Evolutionary conservation across 768 basidiomycete species (phyloP).

Genomic region (Clitopilus hobsonii): DNA sequence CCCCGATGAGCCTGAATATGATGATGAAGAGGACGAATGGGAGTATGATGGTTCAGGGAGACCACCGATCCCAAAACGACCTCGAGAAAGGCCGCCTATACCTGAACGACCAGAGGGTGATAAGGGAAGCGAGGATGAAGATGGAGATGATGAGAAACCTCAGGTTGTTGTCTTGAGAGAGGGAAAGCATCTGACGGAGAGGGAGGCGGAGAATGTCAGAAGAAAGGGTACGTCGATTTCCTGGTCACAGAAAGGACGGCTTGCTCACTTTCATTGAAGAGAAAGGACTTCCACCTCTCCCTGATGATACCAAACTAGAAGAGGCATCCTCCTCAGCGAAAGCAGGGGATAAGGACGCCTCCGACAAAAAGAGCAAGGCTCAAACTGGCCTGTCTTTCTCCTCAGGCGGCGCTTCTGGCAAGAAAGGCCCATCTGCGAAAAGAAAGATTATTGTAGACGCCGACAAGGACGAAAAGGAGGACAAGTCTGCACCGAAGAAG

Average conservation of each 20-base stretch:
- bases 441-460: constrained; percentile 30
- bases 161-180: constrained; percentile 85
- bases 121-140: constrained; percentile 71
- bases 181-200: constrained; percentile 80
- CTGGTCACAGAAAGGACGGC: neutral
- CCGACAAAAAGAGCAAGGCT: constrained; percentile 14
- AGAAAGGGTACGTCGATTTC: constrained; percentile 51
- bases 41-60: constrained; percentile 67
- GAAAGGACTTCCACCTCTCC: constrained; percentile 55
- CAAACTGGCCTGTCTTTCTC: constrained; percentile 39
- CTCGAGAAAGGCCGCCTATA: constrained; percentile 44
- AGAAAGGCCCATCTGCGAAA: constrained; percentile 26
- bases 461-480: constrained; percentile 23
- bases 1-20: constrained; percentile 41
- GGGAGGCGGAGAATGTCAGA: constrained; percentile 74
- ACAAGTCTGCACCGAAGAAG: constrained; percentile 34
- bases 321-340: constrained; percentile 5
- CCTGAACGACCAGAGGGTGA: constrained; percentile 64
- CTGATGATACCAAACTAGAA: constrained; percentile 22
- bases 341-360: constrained; percentile 9
- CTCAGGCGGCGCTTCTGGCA: constrained; percentile 20
- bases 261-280: constrained; percentile 29
- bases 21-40: constrained; percentile 45
- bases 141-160: constrained; percentile 73
- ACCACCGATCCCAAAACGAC: constrained; percentile 67